Base-by-base conservation (phyloP, 306 rosid species). In the Cajanus cajan region DNA sequence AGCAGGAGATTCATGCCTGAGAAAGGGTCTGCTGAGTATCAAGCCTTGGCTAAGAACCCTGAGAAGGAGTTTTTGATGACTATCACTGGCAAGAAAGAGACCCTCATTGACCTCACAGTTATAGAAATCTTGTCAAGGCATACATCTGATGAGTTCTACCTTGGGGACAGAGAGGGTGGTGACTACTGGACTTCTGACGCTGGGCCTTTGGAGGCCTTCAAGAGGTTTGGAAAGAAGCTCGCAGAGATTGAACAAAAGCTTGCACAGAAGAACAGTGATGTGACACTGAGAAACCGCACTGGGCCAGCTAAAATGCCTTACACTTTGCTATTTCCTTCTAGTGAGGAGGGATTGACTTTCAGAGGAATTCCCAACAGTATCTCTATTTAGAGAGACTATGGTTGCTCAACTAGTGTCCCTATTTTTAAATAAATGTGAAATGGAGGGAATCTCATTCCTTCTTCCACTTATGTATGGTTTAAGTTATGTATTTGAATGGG, bases 291-390 rank as follows among this genome's bases (percentile, higher is more conserved):
- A 33, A 82, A 82, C 31, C 62, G 81, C 10, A 4, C 0, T 44
- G 84, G 84, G 0, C 91, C 91, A 0, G 90, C 76, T 8, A 80
- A 88, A 28, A 58, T 90, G 79, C 97, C 92, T 0, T 92, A 92
- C 71, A 92, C 97, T 34, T 34, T 90, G 76, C 92, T 92, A 2
- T 64, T 68, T 75, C 97, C 94, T 31, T 39, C 82, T 2, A 90
- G 97, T 18, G 70, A 69, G 13, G 83, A 69, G 15, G 94, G 97
- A 37, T 86, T 92, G 9, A 90, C 94, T 0, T 85, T 86, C 16
- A 85, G 85, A 73, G 97, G 97, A 25, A 87, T 92, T 65, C 94
- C 94, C 24, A 90, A 90, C 36, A 92, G 97, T 37, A 83, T 92
- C 80, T 90, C 92, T 7, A 81, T 71, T 41, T 71, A 22, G 47